Evolutionary conservation across 352 stramenopile genomes (phyloP).

Genomic region (Blastocystis sp.): DNA sequence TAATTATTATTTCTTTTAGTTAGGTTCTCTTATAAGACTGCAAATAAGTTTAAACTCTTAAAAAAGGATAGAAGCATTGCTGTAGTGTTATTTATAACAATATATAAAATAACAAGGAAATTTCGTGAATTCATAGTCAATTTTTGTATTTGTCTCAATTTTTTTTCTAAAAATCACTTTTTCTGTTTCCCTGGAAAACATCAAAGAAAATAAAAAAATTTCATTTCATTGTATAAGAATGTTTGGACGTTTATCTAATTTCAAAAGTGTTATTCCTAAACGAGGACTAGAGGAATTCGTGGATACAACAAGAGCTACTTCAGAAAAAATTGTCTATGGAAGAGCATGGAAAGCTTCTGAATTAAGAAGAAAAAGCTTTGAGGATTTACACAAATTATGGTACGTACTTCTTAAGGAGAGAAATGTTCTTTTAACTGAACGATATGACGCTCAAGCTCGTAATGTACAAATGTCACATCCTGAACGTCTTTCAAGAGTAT

Average conservation of each 20-base stretch:
- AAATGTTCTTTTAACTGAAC: conserved; percentile 83
- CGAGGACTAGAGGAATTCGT: conserved; percentile 32
- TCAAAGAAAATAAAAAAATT: no score
- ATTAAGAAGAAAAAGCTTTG: conserved; percentile 81
- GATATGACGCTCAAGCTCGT: conserved; percentile 54
- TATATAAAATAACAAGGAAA: no score
- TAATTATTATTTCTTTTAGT: no score
- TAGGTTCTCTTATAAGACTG: no score
- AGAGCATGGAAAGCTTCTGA: conserved; percentile 78
- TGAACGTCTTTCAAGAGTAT: no score
- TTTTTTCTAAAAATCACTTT: no score
- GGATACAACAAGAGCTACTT: neutral
- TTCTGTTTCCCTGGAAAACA: no score
- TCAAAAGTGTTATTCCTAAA: conserved; percentile 13
- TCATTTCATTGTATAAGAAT: conserved; percentile 9
- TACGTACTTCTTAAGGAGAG: conserved; percentile 87
- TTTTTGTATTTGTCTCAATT: no score
- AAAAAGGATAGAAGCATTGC: no score
- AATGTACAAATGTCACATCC: conserved; percentile 58
- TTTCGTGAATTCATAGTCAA: no score
- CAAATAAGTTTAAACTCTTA: no score
- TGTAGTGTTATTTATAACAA: no score
- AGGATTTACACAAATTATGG: conserved; percentile 94
- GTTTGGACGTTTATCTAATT: neutral
- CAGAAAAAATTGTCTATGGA: conserved; percentile 42